Percentiles rank a stretch among this genome's conserved stretches.
Evolutionary conservation across 495 filamentous ascomycete genomes (phyloP).

Genomic region (Oidiodendron maius): DNA sequence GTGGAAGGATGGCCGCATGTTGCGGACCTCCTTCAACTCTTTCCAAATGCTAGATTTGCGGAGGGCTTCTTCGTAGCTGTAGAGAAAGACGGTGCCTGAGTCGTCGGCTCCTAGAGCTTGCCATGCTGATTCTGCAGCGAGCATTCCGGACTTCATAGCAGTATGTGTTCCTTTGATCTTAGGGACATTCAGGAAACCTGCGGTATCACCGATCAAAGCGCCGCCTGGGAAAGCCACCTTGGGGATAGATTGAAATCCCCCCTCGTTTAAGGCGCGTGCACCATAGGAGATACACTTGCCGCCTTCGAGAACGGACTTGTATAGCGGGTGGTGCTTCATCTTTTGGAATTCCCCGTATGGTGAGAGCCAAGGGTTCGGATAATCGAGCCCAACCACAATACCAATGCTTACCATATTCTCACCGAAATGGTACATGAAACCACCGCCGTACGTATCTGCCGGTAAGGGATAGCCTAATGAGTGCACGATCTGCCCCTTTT

Average conservation of each 20-base stretch:
- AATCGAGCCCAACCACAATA: constrained; percentile 91
- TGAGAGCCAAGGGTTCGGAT: constrained; percentile 92
- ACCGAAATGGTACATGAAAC: constrained; percentile 98
- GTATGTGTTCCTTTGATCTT: constrained; percentile 99
- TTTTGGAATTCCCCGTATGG: constrained; percentile 98
- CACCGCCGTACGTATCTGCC: constrained; percentile 86
- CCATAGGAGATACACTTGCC: constrained; percentile 98
- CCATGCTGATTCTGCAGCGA: constrained; percentile 87
- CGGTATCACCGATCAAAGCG: constrained; percentile 91
- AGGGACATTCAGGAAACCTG: constrained; percentile 94
- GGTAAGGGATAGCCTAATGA: constrained; percentile 92
- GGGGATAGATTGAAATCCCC: constrained; percentile 95
- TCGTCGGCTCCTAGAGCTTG: constrained; percentile 56
- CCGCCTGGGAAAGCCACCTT: constrained; percentile 95
- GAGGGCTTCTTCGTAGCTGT: constrained; percentile 89
- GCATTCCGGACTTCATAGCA: constrained; percentile 95
- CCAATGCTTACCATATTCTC: constrained; percentile 95
- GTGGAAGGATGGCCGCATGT: constrained; percentile 95
- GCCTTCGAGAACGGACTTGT: constrained; percentile 74
- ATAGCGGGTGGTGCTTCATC: constrained; percentile 94
- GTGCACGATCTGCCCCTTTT: constrained; percentile 78
- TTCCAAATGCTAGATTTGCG: constrained; percentile 85
- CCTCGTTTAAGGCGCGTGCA: constrained; percentile 88
- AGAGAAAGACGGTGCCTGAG: constrained; percentile 77
- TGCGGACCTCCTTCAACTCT: constrained; percentile 90